phyloP scores from a whole-genome alignment of 1,139 yeast genomes.

The Pichia sp. region DNA sequence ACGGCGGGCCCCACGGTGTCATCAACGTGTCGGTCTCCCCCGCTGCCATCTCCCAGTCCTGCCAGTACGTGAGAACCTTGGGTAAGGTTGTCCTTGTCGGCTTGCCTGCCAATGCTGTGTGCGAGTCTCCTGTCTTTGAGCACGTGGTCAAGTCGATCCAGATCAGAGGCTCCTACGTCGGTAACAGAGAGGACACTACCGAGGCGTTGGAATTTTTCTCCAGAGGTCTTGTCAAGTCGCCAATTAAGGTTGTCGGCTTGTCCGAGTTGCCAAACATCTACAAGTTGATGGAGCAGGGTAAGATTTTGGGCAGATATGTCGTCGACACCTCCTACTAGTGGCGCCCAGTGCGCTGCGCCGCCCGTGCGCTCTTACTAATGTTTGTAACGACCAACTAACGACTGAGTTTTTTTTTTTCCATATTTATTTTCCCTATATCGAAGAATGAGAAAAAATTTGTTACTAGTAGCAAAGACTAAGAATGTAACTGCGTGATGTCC shows the following conservation, averaged over 20 bases:
- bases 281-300: slow-evolving; percentile 66
- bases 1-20: slow-evolving; percentile 75
- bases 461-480: background rate
- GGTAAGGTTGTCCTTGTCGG: slow-evolving; percentile 75
- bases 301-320: slow-evolving; percentile 72
- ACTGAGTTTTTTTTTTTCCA: background rate
- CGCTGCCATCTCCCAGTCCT: slow-evolving; percentile 59
- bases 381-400: background rate
- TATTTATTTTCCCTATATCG: background rate
- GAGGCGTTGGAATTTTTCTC: slow-evolving; percentile 72
- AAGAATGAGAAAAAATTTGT: background rate
- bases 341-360: too few species aligned
- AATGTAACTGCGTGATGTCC: slow-evolving; percentile 17
- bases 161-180: slow-evolving; percentile 71
- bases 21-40: slow-evolving; percentile 72
- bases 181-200: slow-evolving; percentile 74
- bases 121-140: slow-evolving; percentile 58
- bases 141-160: slow-evolving; percentile 61
- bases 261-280: slow-evolving; percentile 60
- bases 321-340: slow-evolving; percentile 49
- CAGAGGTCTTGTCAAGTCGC: slow-evolving; percentile 66
- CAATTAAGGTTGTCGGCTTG: slow-evolving; percentile 66
- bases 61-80: slow-evolving; percentile 58
- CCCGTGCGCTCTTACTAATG: background rate
- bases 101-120: slow-evolving; percentile 68